phyloP scores from a whole-genome alignment of 2,329 filamentous ascomycete species.

The Fusarium kyushuense region DNA sequence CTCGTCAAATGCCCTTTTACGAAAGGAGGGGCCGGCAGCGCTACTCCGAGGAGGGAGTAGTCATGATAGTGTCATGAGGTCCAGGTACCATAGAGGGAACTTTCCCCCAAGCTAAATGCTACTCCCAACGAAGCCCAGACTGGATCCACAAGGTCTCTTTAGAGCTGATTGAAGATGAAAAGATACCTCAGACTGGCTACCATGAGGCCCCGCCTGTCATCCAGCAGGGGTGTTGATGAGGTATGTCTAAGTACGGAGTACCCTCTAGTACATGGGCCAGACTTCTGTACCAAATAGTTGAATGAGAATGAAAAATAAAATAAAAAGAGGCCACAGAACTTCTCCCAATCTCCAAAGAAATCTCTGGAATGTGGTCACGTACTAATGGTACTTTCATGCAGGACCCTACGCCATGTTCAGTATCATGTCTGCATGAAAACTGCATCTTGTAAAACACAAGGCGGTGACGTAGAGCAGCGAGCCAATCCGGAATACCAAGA shows the following conservation, averaged over 20 bases:
- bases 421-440: conserved; percentile 8
- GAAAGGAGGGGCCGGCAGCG: conserved; percentile 36
- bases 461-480: conserved; percentile 37
- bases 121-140: conserved; percentile 16
- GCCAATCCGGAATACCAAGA: conserved; percentile 29
- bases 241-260: conserved; percentile 38
- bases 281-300: conserved; percentile 8
- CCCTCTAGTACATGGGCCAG: conserved; percentile 21
- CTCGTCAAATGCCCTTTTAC: conserved; percentile 31
- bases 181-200: conserved; percentile 32
- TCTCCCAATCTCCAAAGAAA: conserved; percentile 19
- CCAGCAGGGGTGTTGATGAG: conserved; percentile 23
- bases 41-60: conserved; percentile 28
- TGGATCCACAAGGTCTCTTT: conserved; percentile 28
- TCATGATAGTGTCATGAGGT: conserved; percentile 40
- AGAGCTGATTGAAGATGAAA: conserved; percentile 26
- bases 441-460: conserved; percentile 9
- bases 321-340: conserved; percentile 8
- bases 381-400: conserved; percentile 12
- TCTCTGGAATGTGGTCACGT: conserved; percentile 20
- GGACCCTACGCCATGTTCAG: neutral
- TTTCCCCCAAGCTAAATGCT: conserved; percentile 15
- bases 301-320: neutral
- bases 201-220: conserved; percentile 29
- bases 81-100: conserved; percentile 34